phyloP scores from a whole-genome alignment of 441 rosid genomes.

The Pelargonium australe region DNA sequence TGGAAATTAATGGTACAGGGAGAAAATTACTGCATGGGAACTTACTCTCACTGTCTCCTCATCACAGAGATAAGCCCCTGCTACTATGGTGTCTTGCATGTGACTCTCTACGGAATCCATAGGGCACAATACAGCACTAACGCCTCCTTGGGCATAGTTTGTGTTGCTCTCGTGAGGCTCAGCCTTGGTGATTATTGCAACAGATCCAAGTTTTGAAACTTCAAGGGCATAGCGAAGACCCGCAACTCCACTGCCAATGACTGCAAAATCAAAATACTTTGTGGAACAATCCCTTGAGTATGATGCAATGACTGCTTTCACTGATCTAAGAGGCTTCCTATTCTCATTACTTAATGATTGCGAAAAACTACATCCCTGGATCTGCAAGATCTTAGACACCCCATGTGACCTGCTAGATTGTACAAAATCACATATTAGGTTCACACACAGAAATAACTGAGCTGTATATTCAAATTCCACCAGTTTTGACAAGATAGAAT shows the following conservation, averaged over 20 bases:
- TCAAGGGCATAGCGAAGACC: constrained; percentile 93
- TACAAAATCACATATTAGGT: not conserved
- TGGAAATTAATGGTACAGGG: not conserved
- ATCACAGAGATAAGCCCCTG: constrained; percentile 90
- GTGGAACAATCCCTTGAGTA: constrained; percentile 45
- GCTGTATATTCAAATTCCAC: not conserved
- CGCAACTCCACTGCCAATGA: constrained; percentile 96
- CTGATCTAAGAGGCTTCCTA: constrained; percentile 30
- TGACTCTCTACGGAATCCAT: constrained; percentile 94
- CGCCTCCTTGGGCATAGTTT: constrained; percentile 97
- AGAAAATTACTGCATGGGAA: constrained; percentile 14
- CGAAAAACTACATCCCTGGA: constrained; percentile 33
- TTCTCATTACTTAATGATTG: constrained; percentile 23
- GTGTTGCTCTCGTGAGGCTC: constrained; percentile 97
- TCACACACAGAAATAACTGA: not conserved
- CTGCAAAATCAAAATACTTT: constrained; percentile 74
- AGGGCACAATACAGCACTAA: constrained; percentile 90
- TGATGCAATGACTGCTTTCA: constrained; percentile 21
- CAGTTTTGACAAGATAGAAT: constrained; percentile 1
- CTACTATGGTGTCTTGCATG: constrained; percentile 90
- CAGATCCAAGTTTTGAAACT: constrained; percentile 85
- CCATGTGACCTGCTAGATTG: constrained; percentile 47
- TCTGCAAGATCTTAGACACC: constrained; percentile 37
- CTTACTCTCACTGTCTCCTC: constrained; percentile 91
- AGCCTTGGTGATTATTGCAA: constrained; percentile 85